phyloP scores from a whole-genome alignment of 2,329 filamentous ascomycete genomes.

The Dothideomycetes sp. region DNA sequence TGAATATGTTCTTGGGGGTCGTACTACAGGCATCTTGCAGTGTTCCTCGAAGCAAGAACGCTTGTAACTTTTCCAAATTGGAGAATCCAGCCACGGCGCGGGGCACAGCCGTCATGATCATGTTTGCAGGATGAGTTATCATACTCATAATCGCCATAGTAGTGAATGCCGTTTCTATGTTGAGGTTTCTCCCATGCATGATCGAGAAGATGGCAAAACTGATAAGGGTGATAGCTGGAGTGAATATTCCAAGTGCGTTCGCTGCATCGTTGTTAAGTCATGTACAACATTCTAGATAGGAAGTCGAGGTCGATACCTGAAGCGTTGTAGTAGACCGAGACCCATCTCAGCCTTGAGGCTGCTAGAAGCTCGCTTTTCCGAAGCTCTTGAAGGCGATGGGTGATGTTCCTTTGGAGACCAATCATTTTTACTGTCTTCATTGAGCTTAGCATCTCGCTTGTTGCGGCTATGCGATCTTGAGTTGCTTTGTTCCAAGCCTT shows the following conservation, averaged over 20 bases:
- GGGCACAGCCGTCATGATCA: slow-evolving; percentile 12
- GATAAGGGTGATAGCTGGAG: slow-evolving; percentile 13
- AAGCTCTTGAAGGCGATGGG: background rate
- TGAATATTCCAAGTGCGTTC: slow-evolving; percentile 14
- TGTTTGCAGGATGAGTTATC: slow-evolving; percentile 13
- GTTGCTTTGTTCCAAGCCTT: slow-evolving; percentile 14
- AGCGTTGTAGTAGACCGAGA: slow-evolving; percentile 13
- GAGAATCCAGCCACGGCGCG: slow-evolving; percentile 19
- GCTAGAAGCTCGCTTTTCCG: slow-evolving; percentile 1
- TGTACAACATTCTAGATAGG: too few relatives aligned
- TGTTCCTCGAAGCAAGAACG: slow-evolving; percentile 27
- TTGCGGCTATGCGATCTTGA: slow-evolving; percentile 10
- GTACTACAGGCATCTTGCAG: slow-evolving; percentile 19
- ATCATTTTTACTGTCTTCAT: slow-evolving; percentile 13
- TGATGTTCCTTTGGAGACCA: background rate
- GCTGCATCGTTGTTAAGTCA: slow-evolving; percentile 1
- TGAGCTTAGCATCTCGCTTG: slow-evolving; percentile 4
- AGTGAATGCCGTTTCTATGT: slow-evolving; percentile 11
- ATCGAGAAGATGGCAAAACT: slow-evolving; percentile 3
- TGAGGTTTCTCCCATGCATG: background rate
- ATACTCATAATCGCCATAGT: slow-evolving; percentile 6
- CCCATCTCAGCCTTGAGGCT: slow-evolving; percentile 11
- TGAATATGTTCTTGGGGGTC: slow-evolving; percentile 17
- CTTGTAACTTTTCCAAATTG: slow-evolving; percentile 39
- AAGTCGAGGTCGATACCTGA: background rate